These are phyloP conservation scores for Micractinium conductrix DNA, from an alignment of 139 green algal genomes.

Conservation along the genomic window DNA sequence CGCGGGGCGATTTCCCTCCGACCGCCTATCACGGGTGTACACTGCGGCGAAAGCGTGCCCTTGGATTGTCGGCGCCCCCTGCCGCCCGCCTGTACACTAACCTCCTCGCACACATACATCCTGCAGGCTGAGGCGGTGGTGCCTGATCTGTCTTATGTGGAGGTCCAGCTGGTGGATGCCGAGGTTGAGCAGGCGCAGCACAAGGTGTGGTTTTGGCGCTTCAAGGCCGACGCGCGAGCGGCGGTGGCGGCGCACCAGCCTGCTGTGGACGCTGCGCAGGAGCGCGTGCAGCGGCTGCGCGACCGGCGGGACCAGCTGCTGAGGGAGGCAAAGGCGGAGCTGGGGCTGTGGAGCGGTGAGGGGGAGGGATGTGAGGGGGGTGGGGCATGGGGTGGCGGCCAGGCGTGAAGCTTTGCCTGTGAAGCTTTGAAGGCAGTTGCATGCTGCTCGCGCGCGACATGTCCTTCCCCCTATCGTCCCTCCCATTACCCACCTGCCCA, in stretches of 20 bases:
- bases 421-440: too few relatives aligned
- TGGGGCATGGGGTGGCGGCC: too few relatives aligned
- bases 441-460: too few relatives aligned
- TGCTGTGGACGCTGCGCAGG: slow-evolving; percentile 18
- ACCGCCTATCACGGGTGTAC: neutral
- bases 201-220: slow-evolving; percentile 68
- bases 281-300: neutral
- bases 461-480: too few relatives aligned
- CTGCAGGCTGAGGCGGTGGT: slow-evolving; percentile 14
- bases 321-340: slow-evolving; percentile 45
- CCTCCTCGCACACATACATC: too few relatives aligned
- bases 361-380: too few relatives aligned
- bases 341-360: slow-evolving; percentile 59
- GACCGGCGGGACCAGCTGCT: slow-evolving; percentile 21
- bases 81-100: too few relatives aligned
- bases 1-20: neutral
- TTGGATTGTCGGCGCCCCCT: too few relatives aligned
- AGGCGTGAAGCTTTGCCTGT: too few relatives aligned
- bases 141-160: neutral
- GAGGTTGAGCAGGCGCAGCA: slow-evolving; percentile 9
- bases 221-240: slow-evolving; percentile 27
- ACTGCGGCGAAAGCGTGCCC: neutral
- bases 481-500: too few relatives aligned
- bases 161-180: slow-evolving; percentile 3
- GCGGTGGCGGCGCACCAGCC: slow-evolving; percentile 23